These are phyloP conservation scores for Aspergillus costaricaensis DNA, from an alignment of 2,329 filamentous ascomycete genomes.

Conservation along the genomic window DNA sequence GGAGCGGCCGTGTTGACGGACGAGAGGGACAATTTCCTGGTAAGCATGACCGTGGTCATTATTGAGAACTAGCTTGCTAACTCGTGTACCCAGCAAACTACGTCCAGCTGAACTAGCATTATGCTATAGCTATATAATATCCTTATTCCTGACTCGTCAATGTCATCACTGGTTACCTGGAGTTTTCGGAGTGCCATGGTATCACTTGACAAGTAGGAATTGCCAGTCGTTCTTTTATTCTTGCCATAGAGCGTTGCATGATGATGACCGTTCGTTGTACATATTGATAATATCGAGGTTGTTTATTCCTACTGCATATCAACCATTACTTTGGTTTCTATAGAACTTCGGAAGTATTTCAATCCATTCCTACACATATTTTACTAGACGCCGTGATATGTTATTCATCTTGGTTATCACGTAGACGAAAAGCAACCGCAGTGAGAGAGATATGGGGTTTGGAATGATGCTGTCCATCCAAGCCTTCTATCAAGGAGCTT, in stretches of 20 bases:
- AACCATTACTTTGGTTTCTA: background rate
- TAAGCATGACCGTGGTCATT: constrained; percentile 48
- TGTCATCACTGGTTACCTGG: constrained; percentile 3
- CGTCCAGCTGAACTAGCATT: constrained; percentile 35
- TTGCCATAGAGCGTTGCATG: constrained; percentile 12
- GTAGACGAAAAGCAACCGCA: too few species aligned
- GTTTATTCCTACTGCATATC: background rate
- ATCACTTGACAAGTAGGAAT: constrained; percentile 7
- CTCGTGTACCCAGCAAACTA: constrained; percentile 37
- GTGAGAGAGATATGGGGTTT: too few species aligned
- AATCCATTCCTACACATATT: too few species aligned
- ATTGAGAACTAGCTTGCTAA: constrained; percentile 12
- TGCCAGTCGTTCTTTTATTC: constrained; percentile 2
- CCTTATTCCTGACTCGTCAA: constrained; percentile 11
- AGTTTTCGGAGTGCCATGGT: constrained; percentile 8
- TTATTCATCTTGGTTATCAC: too few species aligned
- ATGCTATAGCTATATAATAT: constrained; percentile 13
- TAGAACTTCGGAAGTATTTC: too few species aligned
- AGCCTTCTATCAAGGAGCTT: too few species aligned
- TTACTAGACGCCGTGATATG: too few species aligned
- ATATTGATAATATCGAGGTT: constrained; percentile 5
- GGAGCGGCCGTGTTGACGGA: constrained; percentile 78
- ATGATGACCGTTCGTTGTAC: constrained; percentile 7
- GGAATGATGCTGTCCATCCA: too few species aligned
- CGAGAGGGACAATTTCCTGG: constrained; percentile 93